These are phyloP conservation scores for Phytophthora pini DNA, from an alignment of 352 stramenopile genomes.

Conservation along the genomic window DNA sequence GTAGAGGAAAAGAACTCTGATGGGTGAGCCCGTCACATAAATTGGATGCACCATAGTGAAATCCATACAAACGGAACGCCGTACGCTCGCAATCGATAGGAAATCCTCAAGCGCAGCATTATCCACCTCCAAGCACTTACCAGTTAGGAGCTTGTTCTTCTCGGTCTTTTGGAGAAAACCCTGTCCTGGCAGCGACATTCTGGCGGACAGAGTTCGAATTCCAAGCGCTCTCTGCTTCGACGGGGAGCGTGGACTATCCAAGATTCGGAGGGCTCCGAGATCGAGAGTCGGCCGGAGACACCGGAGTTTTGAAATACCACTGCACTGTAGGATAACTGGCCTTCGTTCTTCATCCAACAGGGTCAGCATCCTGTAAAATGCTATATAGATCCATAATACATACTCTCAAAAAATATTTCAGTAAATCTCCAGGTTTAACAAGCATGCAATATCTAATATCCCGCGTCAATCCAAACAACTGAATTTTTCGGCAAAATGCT, in stretches of 20 bases:
- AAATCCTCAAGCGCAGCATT: constrained; percentile 1
- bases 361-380: not conserved
- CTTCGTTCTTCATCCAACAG: not conserved
- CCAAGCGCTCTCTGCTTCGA: no score
- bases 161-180: no score
- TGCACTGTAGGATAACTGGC: no score
- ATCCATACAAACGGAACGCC: not conserved
- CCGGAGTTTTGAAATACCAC: no score
- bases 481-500: not conserved
- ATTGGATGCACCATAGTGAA: constrained; percentile 6
- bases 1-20: not conserved
- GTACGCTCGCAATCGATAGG: not conserved
- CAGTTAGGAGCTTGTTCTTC: no score
- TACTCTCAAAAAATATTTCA: not conserved
- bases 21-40: constrained; percentile 39
- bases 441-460: not conserved
- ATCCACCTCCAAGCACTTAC: constrained; percentile 1
- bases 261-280: no score
- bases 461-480: constrained; percentile 2
- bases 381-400: not conserved
- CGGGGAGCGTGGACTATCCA: no score
- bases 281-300: no score
- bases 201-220: no score
- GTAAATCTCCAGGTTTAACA: not conserved
- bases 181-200: no score